Conservation (phyloP, 2,329 filamentous ascomycete species). For the Neofusicoccum kwambonambiense region DNA sequence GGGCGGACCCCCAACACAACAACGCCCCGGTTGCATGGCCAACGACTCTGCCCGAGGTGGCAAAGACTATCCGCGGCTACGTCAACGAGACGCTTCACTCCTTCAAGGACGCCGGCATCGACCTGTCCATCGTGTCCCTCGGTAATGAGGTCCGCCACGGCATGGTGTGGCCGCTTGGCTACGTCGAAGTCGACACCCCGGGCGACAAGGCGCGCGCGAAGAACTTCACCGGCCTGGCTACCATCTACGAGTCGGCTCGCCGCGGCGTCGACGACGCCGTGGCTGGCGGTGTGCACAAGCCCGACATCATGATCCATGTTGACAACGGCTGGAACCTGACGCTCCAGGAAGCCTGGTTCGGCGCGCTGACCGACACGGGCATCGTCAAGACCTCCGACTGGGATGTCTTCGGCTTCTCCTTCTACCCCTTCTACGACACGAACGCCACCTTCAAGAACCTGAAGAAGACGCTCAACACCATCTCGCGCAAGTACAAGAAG, state of each 20-base stretch:
- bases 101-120: slow-evolving; percentile 57
- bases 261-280: slow-evolving; percentile 64
- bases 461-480: slow-evolving; percentile 55
- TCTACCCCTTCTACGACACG: slow-evolving; percentile 69
- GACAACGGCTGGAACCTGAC: slow-evolving; percentile 72
- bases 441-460: slow-evolving; percentile 60
- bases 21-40: slow-evolving; percentile 65
- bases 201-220: slow-evolving; percentile 46
- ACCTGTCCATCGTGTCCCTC: slow-evolving; percentile 64
- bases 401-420: slow-evolving; percentile 71
- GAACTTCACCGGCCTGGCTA: slow-evolving; percentile 57
- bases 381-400: slow-evolving; percentile 56
- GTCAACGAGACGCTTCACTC: slow-evolving; percentile 61
- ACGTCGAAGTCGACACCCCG: slow-evolving; percentile 36
- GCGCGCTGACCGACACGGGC: slow-evolving; percentile 52
- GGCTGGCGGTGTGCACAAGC: slow-evolving; percentile 48
- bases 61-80: slow-evolving; percentile 67
- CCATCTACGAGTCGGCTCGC: slow-evolving; percentile 62
- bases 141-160: slow-evolving; percentile 72
- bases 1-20: slow-evolving; percentile 68
- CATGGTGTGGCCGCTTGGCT: slow-evolving; percentile 65
- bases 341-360: slow-evolving; percentile 60
- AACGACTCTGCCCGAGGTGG: slow-evolving; percentile 48
- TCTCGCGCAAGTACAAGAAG: slow-evolving; percentile 64
- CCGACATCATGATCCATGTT: slow-evolving; percentile 71